Evolutionary conservation across 257 asterid species (phyloP).

Genomic region (Eucommia ulmoides): DNA sequence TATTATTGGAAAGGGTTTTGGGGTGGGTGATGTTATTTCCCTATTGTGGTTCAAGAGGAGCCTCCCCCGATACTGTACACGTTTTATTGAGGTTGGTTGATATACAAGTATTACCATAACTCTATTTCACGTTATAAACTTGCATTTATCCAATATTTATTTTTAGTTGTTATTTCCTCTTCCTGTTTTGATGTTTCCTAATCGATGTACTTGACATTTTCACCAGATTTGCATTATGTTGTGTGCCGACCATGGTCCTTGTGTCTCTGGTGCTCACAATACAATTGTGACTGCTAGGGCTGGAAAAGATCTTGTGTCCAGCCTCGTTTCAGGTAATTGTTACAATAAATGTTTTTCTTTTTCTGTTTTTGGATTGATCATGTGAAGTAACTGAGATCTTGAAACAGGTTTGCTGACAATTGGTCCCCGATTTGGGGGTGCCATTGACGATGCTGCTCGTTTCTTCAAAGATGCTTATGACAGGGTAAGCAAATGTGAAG

Average conservation of each 20-base stretch:
- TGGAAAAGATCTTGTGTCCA: slow-evolving; percentile 92
- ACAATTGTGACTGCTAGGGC: slow-evolving; percentile 97
- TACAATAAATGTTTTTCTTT: not conserved
- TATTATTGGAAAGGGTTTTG: slow-evolving; percentile 89
- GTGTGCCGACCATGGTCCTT: slow-evolving; percentile 99
- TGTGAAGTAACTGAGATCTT: slow-evolving; percentile 11
- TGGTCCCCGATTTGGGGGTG: slow-evolving; percentile 99
- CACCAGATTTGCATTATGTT: slow-evolving; percentile 88
- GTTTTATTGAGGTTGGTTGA: slow-evolving; percentile 74
- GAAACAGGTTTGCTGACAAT: slow-evolving; percentile 80
- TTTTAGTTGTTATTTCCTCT: not conserved
- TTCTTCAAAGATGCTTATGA: slow-evolving; percentile 98
- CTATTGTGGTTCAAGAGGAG: slow-evolving; percentile 97
- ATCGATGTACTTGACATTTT: slow-evolving; percentile 9
- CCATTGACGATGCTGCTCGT: slow-evolving; percentile 98
- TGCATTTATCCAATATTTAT: slow-evolving; percentile 1
- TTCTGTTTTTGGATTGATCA: slow-evolving; percentile 8
- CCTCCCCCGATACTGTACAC: slow-evolving; percentile 93
- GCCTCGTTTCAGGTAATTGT: slow-evolving; percentile 86
- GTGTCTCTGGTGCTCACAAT: slow-evolving; percentile 99
- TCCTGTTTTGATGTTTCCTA: slow-evolving; percentile 5
- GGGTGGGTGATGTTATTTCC: slow-evolving; percentile 97
- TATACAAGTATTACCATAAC: not conserved
- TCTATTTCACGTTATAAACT: not conserved
- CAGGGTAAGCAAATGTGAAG: slow-evolving; percentile 33